Evolutionary conservation across 2,329 filamentous ascomycete genomes (phyloP).

Genomic region (Diaporthe batatas): DNA sequence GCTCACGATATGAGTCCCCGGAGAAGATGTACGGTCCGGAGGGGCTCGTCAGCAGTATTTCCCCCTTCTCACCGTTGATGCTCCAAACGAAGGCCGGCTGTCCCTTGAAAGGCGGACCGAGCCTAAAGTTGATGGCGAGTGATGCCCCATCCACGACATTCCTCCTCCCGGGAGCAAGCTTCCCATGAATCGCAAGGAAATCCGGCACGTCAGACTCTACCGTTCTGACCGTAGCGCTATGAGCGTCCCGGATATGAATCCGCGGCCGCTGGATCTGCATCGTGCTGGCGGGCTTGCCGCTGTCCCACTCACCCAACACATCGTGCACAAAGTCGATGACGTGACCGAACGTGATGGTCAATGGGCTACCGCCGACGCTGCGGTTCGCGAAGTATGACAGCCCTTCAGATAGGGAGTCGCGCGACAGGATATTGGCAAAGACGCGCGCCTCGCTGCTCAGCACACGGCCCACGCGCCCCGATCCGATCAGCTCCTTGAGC

Average conservation of each 20-base stretch:
- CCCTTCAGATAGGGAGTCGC: constrained; percentile 44
- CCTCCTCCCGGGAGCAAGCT: constrained; percentile 47
- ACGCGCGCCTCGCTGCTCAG: constrained; percentile 50
- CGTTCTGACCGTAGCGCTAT: constrained; percentile 37
- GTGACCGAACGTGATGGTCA: constrained; percentile 32
- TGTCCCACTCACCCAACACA: constrained; percentile 28
- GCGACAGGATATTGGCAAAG: constrained; percentile 26
- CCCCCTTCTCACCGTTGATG: constrained; percentile 65
- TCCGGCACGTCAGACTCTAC: constrained; percentile 48
- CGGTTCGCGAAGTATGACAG: constrained; percentile 28
- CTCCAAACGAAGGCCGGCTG: constrained; percentile 62
- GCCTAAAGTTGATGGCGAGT: constrained; percentile 59
- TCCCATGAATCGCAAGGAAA: constrained; percentile 51
- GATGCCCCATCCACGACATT: constrained; percentile 53
- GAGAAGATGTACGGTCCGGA: constrained; percentile 44
- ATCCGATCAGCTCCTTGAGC: constrained; percentile 56
- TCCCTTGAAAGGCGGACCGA: constrained; percentile 62
- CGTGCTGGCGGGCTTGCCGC: background rate
- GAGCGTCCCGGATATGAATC: background rate
- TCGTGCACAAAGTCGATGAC: constrained; percentile 32
- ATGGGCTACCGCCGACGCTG: constrained; percentile 11
- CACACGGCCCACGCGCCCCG: constrained; percentile 59
- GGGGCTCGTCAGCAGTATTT: constrained; percentile 57
- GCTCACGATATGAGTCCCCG: constrained; percentile 49
- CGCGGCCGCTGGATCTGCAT: constrained; percentile 26